Evolutionary conservation across 306 rosid genomes (phyloP).

Genomic region (Corylus heterophylla): DNA sequence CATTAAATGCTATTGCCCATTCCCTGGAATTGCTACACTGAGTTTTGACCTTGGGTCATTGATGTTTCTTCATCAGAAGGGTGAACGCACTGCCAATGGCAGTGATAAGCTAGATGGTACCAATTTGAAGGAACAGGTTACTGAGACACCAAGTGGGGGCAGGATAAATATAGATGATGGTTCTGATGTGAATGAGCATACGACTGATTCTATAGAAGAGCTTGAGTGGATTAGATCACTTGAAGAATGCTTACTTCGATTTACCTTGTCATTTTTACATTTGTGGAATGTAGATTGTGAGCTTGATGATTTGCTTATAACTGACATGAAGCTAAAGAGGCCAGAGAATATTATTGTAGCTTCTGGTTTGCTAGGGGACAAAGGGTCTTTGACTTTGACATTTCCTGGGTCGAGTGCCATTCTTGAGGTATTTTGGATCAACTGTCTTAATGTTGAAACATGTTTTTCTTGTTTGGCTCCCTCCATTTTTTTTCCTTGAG

Average conservation of each 20-base stretch:
- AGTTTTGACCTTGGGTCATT: slow-evolving; percentile 81
- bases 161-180: slow-evolving; percentile 30
- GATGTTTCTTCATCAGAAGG: slow-evolving; percentile 58
- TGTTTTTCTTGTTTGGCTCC: slow-evolving; percentile 38
- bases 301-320: slow-evolving; percentile 78
- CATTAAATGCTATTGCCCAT: slow-evolving; percentile 78
- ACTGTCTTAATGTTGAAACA: slow-evolving; percentile 33
- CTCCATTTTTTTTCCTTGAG: slow-evolving; percentile 22
- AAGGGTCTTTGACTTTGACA: slow-evolving; percentile 84
- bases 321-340: slow-evolving; percentile 80
- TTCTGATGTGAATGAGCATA: slow-evolving; percentile 33
- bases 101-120: slow-evolving; percentile 35
- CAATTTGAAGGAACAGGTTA: slow-evolving; percentile 53
- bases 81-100: slow-evolving; percentile 36
- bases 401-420: slow-evolving; percentile 75
- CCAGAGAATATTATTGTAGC: slow-evolving; percentile 72
- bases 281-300: slow-evolving; percentile 73
- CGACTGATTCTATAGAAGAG: slow-evolving; percentile 40
- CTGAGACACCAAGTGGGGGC: slow-evolving; percentile 49
- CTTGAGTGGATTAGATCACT: slow-evolving; percentile 54
- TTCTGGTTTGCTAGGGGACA: slow-evolving; percentile 92
- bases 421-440: slow-evolving; percentile 69
- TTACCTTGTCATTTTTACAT: slow-evolving; percentile 86
- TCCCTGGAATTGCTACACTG: slow-evolving; percentile 83
- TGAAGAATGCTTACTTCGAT: slow-evolving; percentile 80